Evolutionary conservation across 2,329 filamentous ascomycete species (phyloP), one percentile per base, ranked within the genome.

Genomic region (Aspergillus alliaceus): DNA sequence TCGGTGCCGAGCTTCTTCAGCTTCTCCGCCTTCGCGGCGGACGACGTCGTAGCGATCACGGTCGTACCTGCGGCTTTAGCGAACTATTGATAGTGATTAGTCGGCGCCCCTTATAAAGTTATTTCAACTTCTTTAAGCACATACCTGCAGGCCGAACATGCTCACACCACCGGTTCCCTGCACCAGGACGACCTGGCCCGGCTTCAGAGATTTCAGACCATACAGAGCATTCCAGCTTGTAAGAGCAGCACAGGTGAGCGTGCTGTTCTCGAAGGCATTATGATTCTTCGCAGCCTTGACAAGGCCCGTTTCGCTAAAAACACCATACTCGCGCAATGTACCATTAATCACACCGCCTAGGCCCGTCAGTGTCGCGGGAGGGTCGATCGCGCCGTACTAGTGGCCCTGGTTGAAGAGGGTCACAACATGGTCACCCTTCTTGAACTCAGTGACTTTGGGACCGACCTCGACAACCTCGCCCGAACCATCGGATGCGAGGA

Each of bases 311-410:
- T 91, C 86, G 58, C 84, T 80, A 69, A 90, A 91, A 9, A 85
- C 82, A 58, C 78, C 89, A 62, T 89, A 86, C 64, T 88, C 79
- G 42, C 88, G 83, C 25, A 93, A 79, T 0, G 82, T 83, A 57
- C 90, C 90, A 65, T 92, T 84, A 1, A 89, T 55, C 9, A 79
- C 79, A 49, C 88, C 89, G 54, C 90, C 90, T 1, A 92, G 82
- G 2, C 88, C 88, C 1, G 85, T 85, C 0, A 59, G 53, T 5
- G 75, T 56, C 24, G 72, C 75, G 42, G 79, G 46, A 5, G 46
- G 7, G 47, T 73, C 67, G 18, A 84, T 70, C 1, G 75, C 74
- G 40, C 81, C 83, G 25, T 75, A 81, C 51, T 84, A 75, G 64
- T 86, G 84, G 11, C 69, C 76, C 67, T 85, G 82, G 68, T 83